Evolutionary conservation across 2,329 filamentous ascomycete species (phyloP), one percentile per base, ranked within the genome.

Genomic region (Ophiostoma sp.): DNA sequence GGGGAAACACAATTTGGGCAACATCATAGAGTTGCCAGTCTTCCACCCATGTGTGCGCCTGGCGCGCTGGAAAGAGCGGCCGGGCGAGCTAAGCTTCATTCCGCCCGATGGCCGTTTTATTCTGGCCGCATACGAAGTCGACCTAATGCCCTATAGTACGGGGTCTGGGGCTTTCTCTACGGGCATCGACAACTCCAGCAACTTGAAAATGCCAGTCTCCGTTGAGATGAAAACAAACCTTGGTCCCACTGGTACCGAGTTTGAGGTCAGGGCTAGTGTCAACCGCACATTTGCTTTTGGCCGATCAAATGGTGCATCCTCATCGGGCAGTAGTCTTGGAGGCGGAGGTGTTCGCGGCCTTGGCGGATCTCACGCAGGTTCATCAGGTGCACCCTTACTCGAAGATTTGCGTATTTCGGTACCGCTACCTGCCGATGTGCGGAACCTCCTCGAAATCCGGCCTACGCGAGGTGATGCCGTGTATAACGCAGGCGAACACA

Each of bases 21-120:
- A 85, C 71, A 85, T 93, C 47, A 87, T 99, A 77, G 89, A 96
- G 72, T 81, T 97, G 1, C 95, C 94, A 0, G 93, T 97, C 0
- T 99, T 99, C 74, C 95, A 99, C 76, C 95, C 95, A 0, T 98
- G 95, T 74, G 95, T 99, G 8, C 85, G 95, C 18, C 81, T 99
- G 3, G 90, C 89, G n/a, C 85, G 88, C 71, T 99, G 95, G 95
- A 89, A 89, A 73, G 92, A 96, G 74, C 86, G 87, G 68, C 92
- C 93, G 0, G 95, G 95, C 3, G 91, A 97, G 72, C 82, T 99
- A n/a, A 96, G 92, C 75, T 99, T 99, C 75, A 87, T 99, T 12
- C 95, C 95, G 1, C 95, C 95, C 0, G 95, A 99, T 76, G 95
- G 95, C 44, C 87, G 92, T 60, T 99, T 98, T 76, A 90, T 97